Conservation (phyloP, 2,329 filamentous ascomycete genomes). For the Penicillium paneum region DNA sequence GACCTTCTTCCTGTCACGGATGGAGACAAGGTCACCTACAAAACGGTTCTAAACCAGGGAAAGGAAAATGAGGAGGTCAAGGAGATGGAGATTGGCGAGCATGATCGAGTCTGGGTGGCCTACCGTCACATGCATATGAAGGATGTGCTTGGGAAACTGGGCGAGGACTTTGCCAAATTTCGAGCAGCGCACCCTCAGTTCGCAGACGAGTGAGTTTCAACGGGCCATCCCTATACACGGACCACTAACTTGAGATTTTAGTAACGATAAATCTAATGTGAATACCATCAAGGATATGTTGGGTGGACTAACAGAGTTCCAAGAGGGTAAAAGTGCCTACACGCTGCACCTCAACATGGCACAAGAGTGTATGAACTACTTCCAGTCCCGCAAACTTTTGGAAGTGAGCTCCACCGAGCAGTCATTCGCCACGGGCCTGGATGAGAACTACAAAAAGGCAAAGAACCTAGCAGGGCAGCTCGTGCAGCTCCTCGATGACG, state of each 20-base stretch:
- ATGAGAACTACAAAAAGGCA: conserved; percentile 87
- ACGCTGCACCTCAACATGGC: conserved; percentile 95
- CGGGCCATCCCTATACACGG: not conserved
- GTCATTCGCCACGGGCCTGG: conserved; percentile 83
- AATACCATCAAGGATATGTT: conserved; percentile 97
- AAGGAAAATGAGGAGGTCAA: conserved; percentile 69
- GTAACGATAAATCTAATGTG: conserved; percentile 68
- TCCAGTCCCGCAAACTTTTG: conserved; percentile 76
- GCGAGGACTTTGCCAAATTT: conserved; percentile 89
- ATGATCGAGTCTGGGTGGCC: conserved; percentile 91
- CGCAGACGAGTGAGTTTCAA: conserved; percentile 58
- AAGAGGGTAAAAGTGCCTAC: conserved; percentile 92
- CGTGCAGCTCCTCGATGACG: conserved; percentile 83
- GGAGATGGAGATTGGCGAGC: conserved; percentile 86
- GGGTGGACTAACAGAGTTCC: conserved; percentile 88
- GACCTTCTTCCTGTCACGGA: conserved; percentile 87
- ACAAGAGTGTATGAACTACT: conserved; percentile 92
- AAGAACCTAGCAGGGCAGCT: conserved; percentile 85
- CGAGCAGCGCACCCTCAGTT: conserved; percentile 90
- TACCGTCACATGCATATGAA: conserved; percentile 97
- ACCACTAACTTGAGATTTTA: conserved; percentile 24
- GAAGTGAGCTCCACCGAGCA: conserved; percentile 89
- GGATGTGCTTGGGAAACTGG: conserved; percentile 90
- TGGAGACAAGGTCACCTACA: conserved; percentile 81
- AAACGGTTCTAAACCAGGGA: conserved; percentile 74